Conservation (phyloP, 192 early-diverging fungal species). For the Mortierella alpina region DNA sequence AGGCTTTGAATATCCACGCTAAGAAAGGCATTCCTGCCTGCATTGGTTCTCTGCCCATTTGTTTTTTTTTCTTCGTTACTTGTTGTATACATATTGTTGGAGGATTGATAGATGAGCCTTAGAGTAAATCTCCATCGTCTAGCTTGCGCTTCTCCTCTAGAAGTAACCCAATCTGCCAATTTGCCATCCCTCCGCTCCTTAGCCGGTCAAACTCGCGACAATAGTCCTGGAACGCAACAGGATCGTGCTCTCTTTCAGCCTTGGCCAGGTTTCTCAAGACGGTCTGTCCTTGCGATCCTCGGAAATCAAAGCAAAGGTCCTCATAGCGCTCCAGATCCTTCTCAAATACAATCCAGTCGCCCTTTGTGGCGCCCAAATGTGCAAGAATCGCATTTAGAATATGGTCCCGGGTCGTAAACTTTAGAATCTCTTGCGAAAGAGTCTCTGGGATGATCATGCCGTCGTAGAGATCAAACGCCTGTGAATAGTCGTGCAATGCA, state of each 20-base stretch:
- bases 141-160: constrained; percentile 36
- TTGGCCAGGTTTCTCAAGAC: constrained; percentile 18
- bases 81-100: background rate
- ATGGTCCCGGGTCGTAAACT: constrained; percentile 41
- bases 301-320: constrained; percentile 33
- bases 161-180: constrained; percentile 44
- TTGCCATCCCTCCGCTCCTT: constrained; percentile 22
- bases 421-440: constrained; percentile 28
- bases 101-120: no score
- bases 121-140: constrained; percentile 28
- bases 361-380: constrained; percentile 27
- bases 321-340: constrained; percentile 23
- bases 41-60: no score
- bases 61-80: no score
- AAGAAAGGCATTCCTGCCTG: background rate
- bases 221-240: constrained; percentile 24
- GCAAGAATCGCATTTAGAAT: constrained; percentile 39
- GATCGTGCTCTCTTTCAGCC: constrained; percentile 39
- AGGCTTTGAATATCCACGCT: background rate
- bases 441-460: constrained; percentile 49
- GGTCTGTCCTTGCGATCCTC: background rate
- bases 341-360: constrained; percentile 42
- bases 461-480: constrained; percentile 24
- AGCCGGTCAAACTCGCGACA: constrained; percentile 34
- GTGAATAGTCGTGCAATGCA: constrained; percentile 4